Base-by-base conservation (phyloP, 2,329 filamentous ascomycete species). In the Aspergillus sp. region DNA sequence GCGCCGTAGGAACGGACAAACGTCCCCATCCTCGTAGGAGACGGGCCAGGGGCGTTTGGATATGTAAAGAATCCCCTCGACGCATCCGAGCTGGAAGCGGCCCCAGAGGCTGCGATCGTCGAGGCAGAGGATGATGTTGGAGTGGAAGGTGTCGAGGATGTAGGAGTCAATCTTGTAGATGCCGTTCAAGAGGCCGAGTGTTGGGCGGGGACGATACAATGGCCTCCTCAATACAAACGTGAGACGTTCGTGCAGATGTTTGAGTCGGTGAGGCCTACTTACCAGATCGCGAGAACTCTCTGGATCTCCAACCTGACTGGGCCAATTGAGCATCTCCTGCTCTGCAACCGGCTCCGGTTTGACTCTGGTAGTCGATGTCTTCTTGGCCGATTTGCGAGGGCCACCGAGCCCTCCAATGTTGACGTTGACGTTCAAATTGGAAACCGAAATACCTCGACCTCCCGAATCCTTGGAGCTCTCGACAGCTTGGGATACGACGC, bases 381-480 rank as follows among this genome's bases (percentile, higher is more conserved):
- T n/a, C 16, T 42, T 42, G 1, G 36, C 36, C 14, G 16, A 42
- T 42, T 42, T 42, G 14, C 36, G 36, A 16, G 36, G 14, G 3
- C 36, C 3, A 16, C 5, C 36, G 12, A 16, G 14, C 16, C 20
- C 22, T 22, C 16, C 55, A 45, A 26, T 54, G 51, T 54, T 54
- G 14, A 26, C n/a, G 16, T 78, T 73, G 32, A 84, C 80, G 24
- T 77, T 79, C 61, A 79, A 80, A 2, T 75, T 75, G 2, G 50
- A 7, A 20, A 36, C 22, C 7, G 6, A 7, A 18, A 42, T 29
- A 54, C 26, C 32, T 36, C 22, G 6, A 32, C 20, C 36, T 26
- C 32, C 11, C 22, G 16, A 7, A 24, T 11, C 22, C 52, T 4
- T 42, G 12, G 36, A n/a, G 6, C 16, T 7, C 36, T n/a, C 36